Evolutionary conservation across 805 yeast species (phyloP).

Genomic region (Ogataea zsoltii): DNA sequence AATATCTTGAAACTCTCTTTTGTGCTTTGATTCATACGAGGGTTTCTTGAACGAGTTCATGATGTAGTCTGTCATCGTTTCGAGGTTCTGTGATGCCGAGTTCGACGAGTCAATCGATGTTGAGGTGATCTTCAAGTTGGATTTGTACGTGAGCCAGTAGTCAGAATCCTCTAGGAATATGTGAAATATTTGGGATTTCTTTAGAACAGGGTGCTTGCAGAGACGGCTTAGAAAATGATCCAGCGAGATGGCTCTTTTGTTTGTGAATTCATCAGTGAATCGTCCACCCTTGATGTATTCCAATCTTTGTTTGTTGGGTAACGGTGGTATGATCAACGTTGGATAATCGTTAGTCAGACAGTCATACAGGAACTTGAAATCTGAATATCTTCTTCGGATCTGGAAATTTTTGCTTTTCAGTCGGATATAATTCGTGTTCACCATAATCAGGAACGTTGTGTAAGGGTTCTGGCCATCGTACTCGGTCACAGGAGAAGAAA

Average conservation of each 20-base stretch:
- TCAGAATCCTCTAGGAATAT: conserved; percentile 65
- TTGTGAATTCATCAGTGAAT: conserved; percentile 80
- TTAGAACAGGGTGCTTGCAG: conserved; percentile 69
- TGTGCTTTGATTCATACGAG: conserved; percentile 50
- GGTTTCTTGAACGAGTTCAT: conserved; percentile 92
- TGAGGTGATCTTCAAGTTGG: conserved; percentile 46
- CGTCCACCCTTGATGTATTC: conserved; percentile 95
- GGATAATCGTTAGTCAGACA: conserved; percentile 79
- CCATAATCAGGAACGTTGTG: conserved; percentile 68
- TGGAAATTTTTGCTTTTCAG: conserved; percentile 45
- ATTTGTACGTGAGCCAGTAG: conserved; percentile 72
- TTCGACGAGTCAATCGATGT: conserved; percentile 22
- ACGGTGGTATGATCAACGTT: conserved; percentile 84
- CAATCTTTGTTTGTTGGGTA: conserved; percentile 88
- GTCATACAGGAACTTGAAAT: conserved; percentile 74
- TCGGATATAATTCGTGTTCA: conserved; percentile 62
- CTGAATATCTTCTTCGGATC: conserved; percentile 82
- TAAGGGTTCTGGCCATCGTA: conserved; percentile 75
- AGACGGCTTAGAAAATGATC: conserved; percentile 74
- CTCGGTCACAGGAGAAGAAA: conserved; percentile 66
- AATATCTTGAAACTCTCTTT: conserved; percentile 79
- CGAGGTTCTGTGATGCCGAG: conserved; percentile 42
- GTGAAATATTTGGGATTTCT: conserved; percentile 67
- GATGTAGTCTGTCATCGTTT: conserved; percentile 84
- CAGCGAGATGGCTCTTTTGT: conserved; percentile 77